Percentiles rank a stretch among this genome's conserved stretches.
phyloP scores from a whole-genome alignment of 805 yeast species.

The Danielia reshetovae region DNA sequence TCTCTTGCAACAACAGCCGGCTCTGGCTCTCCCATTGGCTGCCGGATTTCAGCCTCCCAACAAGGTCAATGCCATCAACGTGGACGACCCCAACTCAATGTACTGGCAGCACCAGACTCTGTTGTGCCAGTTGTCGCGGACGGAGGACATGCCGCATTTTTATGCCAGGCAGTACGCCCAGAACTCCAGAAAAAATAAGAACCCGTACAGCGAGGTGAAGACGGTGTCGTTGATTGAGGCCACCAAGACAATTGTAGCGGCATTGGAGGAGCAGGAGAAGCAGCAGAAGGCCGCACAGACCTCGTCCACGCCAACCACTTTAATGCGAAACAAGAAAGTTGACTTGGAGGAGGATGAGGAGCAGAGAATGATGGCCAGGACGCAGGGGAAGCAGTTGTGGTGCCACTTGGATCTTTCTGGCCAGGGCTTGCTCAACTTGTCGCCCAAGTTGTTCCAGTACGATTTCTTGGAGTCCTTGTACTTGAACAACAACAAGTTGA shows the following conservation, averaged over 20 bases:
- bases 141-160: constrained; percentile 64
- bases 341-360: constrained; percentile 60
- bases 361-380: constrained; percentile 56
- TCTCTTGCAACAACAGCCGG: constrained; percentile 12
- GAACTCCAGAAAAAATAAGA: constrained; percentile 48
- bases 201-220: constrained; percentile 35
- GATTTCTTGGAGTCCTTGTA: constrained; percentile 82
- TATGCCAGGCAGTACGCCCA: constrained; percentile 83
- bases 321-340: constrained; percentile 41
- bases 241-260: constrained; percentile 33
- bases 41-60: constrained; percentile 17
- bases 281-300: constrained; percentile 34
- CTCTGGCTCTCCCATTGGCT: constrained; percentile 4
- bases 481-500: constrained; percentile 79
- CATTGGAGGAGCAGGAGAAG: constrained; percentile 36
- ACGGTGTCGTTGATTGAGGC: constrained; percentile 39
- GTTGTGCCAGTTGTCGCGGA: constrained; percentile 65
- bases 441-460: constrained; percentile 75
- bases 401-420: constrained; percentile 90
- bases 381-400: constrained; percentile 82
- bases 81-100: constrained; percentile 40
- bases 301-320: constrained; percentile 23
- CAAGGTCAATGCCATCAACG: constrained; percentile 29
- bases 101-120: constrained; percentile 81
- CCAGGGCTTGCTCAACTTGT: constrained; percentile 68